phyloP scores from a whole-genome alignment of 129 eudicot genomes.

The Lonicera japonica region DNA sequence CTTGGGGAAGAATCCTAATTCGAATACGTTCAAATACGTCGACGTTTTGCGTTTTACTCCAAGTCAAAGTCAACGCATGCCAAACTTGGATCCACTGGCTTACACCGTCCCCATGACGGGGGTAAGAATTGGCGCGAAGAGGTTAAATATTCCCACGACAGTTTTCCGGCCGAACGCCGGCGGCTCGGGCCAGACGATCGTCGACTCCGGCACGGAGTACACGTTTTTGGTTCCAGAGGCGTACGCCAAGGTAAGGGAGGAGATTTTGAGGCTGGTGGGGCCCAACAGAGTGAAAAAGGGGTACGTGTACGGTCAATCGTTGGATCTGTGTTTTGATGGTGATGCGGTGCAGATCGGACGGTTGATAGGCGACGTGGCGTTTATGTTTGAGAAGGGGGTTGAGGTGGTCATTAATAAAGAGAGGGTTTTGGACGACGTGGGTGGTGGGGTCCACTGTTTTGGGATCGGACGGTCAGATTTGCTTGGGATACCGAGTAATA shows the following conservation, averaged over 20 bases:
- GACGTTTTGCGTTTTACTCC: conserved; percentile 44
- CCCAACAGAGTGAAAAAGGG: conserved; percentile 37
- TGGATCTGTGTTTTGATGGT: conserved; percentile 79
- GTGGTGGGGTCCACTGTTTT: conserved; percentile 61
- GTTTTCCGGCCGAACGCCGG: conserved; percentile 62
- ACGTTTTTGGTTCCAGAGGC: conserved; percentile 65
- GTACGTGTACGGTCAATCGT: conserved; percentile 46
- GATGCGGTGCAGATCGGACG: conserved; percentile 43
- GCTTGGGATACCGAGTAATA: conserved; percentile 61
- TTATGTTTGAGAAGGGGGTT: conserved; percentile 51
- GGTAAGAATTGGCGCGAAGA: conserved; percentile 43
- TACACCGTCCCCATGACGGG: conserved; percentile 54
- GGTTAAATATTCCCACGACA: conserved; percentile 29
- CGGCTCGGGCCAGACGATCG: conserved; percentile 76
- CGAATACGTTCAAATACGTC: conserved; percentile 37
- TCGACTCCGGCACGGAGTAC: conserved; percentile 77
- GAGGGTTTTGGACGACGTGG: conserved; percentile 57
- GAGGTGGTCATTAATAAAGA: conserved; percentile 31
- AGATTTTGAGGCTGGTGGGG: conserved; percentile 36
- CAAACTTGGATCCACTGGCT: conserved; percentile 68
- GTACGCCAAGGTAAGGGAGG: conserved; percentile 45
- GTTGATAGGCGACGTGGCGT: conserved; percentile 63
- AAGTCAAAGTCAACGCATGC: conserved; percentile 48
- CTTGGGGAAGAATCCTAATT: conserved; percentile 67
- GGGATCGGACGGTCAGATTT: conserved; percentile 69